Conservation (phyloP, 2,329 filamentous ascomycete species). For the Fusarium denticulatum region DNA sequence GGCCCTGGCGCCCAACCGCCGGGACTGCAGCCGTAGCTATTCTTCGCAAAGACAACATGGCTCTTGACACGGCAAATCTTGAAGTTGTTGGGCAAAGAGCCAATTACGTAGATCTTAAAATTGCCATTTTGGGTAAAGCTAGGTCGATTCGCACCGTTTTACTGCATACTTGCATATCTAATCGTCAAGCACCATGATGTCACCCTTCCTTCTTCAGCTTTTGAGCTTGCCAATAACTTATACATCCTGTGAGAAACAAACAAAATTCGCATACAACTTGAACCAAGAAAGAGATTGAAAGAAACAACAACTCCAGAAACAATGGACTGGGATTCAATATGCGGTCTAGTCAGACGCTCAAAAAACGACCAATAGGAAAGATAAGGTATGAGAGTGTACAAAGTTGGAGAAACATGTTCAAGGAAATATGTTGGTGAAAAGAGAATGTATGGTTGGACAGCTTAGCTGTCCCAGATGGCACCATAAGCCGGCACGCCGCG, state of each 20-base stretch:
- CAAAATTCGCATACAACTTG: neutral
- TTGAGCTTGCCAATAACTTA: neutral
- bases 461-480: conserved; percentile 73
- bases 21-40: conserved; percentile 9
- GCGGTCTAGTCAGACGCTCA: neutral
- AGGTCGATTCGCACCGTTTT: conserved; percentile 24
- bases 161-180: conserved; percentile 39
- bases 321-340: neutral
- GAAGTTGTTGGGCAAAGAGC: conserved; percentile 21
- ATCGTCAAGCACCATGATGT: conserved; percentile 27
- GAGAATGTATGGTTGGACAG: neutral
- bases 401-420: neutral
- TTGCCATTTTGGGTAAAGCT: conserved; percentile 32
- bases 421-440: conserved; percentile 6
- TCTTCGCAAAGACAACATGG: conserved; percentile 34
- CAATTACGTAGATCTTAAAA: conserved; percentile 34
- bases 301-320: neutral
- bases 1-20: neutral
- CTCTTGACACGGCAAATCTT: conserved; percentile 4
- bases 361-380: neutral
- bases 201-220: conserved; percentile 21
- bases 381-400: neutral
- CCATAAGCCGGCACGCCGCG: conserved; percentile 75
- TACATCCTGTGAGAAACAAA: neutral
- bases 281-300: neutral